These are phyloP conservation scores for Populus simonii DNA, from an alignment of 345 rosid species.

Conservation along the genomic window DNA sequence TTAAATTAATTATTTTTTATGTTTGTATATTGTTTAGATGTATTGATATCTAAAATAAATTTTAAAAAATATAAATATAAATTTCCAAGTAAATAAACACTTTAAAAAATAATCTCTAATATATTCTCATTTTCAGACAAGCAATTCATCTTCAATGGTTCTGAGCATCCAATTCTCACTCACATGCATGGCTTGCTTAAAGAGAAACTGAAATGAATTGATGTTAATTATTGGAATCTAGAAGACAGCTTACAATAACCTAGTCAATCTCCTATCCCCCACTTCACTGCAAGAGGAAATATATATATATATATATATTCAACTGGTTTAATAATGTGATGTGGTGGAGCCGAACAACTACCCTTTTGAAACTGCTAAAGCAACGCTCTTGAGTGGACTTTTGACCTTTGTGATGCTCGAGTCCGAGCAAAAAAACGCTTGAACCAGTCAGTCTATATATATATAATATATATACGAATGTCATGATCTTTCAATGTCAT, in stretches of 20 bases:
- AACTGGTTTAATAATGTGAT: background rate
- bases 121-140: too few species aligned
- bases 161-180: background rate
- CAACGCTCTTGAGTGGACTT: background rate
- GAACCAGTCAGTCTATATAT: background rate
- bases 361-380: background rate
- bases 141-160: background rate
- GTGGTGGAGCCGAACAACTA: background rate
- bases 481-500: background rate
- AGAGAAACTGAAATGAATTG: background rate
- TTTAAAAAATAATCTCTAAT: too few species aligned
- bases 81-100: too few species aligned
- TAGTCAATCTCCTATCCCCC: background rate
- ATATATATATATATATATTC: background rate
- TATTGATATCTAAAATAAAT: too few species aligned
- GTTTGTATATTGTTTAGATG: too few species aligned
- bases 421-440: background rate
- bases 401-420: background rate
- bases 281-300: background rate
- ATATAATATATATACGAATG: background rate
- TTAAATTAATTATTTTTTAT: too few species aligned
- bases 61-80: too few species aligned
- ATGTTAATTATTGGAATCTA: background rate
- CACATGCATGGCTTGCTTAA: background rate
- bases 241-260: background rate